phyloP scores from a whole-genome alignment of 2,329 filamentous ascomycete genomes.

The Colletotrichum nymphaeae region DNA sequence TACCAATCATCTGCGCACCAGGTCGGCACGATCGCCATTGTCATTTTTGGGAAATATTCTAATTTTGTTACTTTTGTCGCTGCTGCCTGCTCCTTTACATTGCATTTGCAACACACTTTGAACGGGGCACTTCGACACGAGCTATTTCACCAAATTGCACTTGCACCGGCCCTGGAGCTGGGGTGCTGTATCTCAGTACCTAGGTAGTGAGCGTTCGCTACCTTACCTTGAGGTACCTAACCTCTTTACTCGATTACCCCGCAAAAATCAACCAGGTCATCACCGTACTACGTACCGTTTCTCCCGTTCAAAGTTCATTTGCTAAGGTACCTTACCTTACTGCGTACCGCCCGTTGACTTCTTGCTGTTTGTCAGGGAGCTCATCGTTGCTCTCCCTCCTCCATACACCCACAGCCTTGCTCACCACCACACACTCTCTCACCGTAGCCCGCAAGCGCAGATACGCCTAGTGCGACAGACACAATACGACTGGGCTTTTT shows the following conservation, averaged over 20 bases:
- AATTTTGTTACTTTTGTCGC: not conserved
- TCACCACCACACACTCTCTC: not conserved
- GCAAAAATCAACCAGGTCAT: slow-evolving; percentile 14
- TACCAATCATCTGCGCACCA: slow-evolving; percentile 5
- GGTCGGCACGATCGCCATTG: not conserved
- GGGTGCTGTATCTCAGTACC: not conserved
- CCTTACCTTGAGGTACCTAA: not conserved
- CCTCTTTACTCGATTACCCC: slow-evolving; percentile 25
- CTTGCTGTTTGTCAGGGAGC: slow-evolving; percentile 2
- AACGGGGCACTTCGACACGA: not conserved
- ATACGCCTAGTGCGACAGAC: slow-evolving; percentile 13
- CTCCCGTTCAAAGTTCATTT: not conserved
- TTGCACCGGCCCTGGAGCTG: not conserved
- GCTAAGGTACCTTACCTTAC: not conserved
- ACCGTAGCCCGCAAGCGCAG: not conserved
- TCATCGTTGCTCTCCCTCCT: slow-evolving; percentile 7
- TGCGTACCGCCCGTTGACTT: not conserved
- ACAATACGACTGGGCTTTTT: slow-evolving; percentile 2
- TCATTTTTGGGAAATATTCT: not conserved
- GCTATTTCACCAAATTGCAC: not conserved
- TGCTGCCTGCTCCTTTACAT: slow-evolving; percentile 11
- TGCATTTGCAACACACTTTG: not conserved
- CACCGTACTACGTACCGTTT: not conserved
- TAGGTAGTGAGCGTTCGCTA: not conserved
- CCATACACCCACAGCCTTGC: slow-evolving; percentile 1